A percentile compares a stretch with the other conserved stretches of the same genome.
phyloP scores from a whole-genome alignment of 163 green algal genomes.

The Coccomyxa subellipsoidea region DNA sequence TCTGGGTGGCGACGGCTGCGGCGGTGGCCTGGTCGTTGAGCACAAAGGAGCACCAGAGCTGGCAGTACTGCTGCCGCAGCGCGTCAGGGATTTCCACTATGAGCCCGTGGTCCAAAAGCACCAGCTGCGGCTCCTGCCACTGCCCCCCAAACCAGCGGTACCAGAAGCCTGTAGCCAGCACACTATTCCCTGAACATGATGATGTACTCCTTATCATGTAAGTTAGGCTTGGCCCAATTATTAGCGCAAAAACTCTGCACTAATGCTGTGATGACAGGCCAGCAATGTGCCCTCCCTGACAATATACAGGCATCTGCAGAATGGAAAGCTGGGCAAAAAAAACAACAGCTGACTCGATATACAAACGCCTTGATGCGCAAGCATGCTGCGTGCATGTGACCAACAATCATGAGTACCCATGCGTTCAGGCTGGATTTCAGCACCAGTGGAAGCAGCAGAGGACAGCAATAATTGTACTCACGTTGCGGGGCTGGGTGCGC shows the following conservation, averaged over 20 bases:
- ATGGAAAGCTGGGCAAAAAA: too few species aligned
- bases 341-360: too few species aligned
- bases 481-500: conserved; percentile 2
- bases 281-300: too few species aligned
- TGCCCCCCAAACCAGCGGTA: conserved; percentile 45
- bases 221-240: too few species aligned
- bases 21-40: conserved; percentile 31
- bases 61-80: conserved; percentile 69
- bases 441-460: not conserved
- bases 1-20: not conserved
- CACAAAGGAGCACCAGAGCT: conserved; percentile 72
- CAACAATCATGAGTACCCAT: too few species aligned
- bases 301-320: too few species aligned
- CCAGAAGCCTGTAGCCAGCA: conserved; percentile 23
- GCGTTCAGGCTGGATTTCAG: too few species aligned
- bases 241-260: too few species aligned
- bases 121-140: conserved; percentile 65
- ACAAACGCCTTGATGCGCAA: too few species aligned
- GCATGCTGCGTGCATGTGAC: too few species aligned
- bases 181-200: not conserved
- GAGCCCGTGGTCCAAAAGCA: conserved; percentile 83
- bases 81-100: conserved; percentile 60
- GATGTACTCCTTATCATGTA: too few species aligned
- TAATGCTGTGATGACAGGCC: too few species aligned
- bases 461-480: not conserved